Evolutionary conservation across 2,329 filamentous ascomycete genomes (phyloP), one percentile per base, ranked within the genome.

Genomic region (Corynespora cassiicola): DNA sequence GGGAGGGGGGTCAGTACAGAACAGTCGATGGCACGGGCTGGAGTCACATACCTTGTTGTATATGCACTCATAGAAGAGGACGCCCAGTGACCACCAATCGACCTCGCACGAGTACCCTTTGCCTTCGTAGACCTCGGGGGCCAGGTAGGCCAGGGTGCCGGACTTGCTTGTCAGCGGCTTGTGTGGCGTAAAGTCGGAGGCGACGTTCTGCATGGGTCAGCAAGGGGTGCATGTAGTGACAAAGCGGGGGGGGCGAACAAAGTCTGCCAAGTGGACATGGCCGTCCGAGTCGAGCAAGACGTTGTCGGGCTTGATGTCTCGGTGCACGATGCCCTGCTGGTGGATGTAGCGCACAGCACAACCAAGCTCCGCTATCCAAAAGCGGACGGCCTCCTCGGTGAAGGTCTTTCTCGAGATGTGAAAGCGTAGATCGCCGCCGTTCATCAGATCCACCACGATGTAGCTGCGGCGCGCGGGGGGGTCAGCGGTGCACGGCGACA

Each of bases 41-140:
- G n/a, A 10, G 5, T 10, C 8, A 64, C 77, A 35, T 71, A 90
- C 90, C 85, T 95, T 97, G 74, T 95, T 96, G 75, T 97, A 99
- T 52, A 99, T 96, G 78, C 94, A 97, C 70, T 99, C 94, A 69
- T 96, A 99, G 69, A 97, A 97, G n/a, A 95, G 80, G 29, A 99
- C 94, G 31, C 94, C 94, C 15, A 99, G 73, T 5, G 94, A 97
- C 94, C 94, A 99, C 94, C 94, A 99, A 67, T 99, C 94, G 26
- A 94, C 91, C 56, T 94, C 88, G 30, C 85, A 84, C 44, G 88
- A 85, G 63, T 99, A 99, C 24, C 94, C 94, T 46, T 84, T 86
- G 31, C 92, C 92, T 51, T 85, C 81, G 61, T 97, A 99, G 2
- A 97, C 94, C 68, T 99, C 94, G 4, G 94, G 94, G 1, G 92